These are phyloP conservation scores for bread wheat (Triticum aestivum) DNA, from an alignment of 176 grass and related monocot genomes.

Conservation along the genomic window DNA sequence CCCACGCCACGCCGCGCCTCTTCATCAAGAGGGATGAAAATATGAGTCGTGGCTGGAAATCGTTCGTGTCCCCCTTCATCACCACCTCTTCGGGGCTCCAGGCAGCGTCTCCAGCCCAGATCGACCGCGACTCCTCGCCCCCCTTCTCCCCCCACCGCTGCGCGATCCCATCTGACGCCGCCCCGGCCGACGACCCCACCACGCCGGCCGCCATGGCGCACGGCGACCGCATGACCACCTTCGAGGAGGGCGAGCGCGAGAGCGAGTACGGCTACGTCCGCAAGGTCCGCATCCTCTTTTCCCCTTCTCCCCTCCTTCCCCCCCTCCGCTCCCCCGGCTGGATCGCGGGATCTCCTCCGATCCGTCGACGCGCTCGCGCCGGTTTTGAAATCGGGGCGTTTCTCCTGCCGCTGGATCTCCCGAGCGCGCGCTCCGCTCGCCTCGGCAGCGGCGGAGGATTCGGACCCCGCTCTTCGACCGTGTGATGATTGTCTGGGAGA, in stretches of 20 bases:
- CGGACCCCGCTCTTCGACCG: too few species aligned
- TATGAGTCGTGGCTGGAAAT: constrained; percentile 29
- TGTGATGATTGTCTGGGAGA: neutral
- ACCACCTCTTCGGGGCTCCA: constrained; percentile 23
- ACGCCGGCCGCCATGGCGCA: constrained; percentile 57
- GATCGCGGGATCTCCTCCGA: neutral
- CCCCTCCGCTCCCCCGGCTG: neutral
- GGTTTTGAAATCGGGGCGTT: neutral
- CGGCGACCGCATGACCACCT: constrained; percentile 81
- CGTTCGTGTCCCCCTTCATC: constrained; percentile 53
- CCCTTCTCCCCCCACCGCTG: neutral
- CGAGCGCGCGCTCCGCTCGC: neutral
- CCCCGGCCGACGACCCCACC: neutral
- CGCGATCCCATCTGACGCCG: constrained; percentile 50
- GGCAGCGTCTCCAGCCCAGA: constrained; percentile 22
- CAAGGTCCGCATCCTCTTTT: constrained; percentile 46
- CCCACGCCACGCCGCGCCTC: neutral
- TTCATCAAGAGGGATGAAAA: too few species aligned
- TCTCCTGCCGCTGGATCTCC: neutral
- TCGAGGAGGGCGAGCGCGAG: constrained; percentile 94
- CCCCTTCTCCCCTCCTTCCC: too few species aligned
- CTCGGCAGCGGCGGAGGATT: neutral
- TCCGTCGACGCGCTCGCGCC: neutral
- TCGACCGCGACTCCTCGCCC: constrained; percentile 19
- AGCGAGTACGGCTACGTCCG: constrained; percentile 97